Evolutionary conservation across 208 protist species (phyloP).

Genomic region (Hexamita inflata): DNA sequence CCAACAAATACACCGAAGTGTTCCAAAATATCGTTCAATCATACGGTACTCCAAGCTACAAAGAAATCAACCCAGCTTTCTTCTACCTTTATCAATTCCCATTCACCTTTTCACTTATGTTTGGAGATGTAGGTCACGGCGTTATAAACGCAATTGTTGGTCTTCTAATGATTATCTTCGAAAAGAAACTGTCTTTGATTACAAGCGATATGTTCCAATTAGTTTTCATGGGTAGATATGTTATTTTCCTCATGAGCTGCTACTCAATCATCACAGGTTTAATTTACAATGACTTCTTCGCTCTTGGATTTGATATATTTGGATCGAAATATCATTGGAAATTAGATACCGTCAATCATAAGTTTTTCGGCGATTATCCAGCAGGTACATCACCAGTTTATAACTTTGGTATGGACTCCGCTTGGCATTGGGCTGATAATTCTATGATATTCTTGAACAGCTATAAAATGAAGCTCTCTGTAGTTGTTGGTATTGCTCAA

Average conservation of each 20-base stretch:
- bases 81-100: slow-evolving; percentile 79
- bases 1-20: slow-evolving; percentile 77
- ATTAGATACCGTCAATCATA: no score
- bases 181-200: slow-evolving; percentile 31
- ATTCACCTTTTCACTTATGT: slow-evolving; percentile 99
- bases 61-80: slow-evolving; percentile 51
- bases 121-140: slow-evolving; percentile 94
- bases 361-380: no score
- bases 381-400: not conserved
- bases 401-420: slow-evolving; percentile 33
- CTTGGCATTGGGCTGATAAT: slow-evolving; percentile 12
- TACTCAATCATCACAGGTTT: slow-evolving; percentile 48
- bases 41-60: slow-evolving; percentile 74
- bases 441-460: slow-evolving; percentile 37
- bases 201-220: slow-evolving; percentile 31
- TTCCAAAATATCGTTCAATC: slow-evolving; percentile 93
- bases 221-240: slow-evolving; percentile 48
- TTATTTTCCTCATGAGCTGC: slow-evolving; percentile 50
- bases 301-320: slow-evolving; percentile 44
- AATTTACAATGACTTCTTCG: slow-evolving; percentile 55
- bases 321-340: no score
- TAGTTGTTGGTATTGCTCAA: slow-evolving; percentile 43
- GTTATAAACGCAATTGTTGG: slow-evolving; percentile 37
- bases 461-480: slow-evolving; percentile 46
- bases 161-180: slow-evolving; percentile 32